Base-by-base conservation (phyloP, 2,329 filamentous ascomycete genomes). In the Metarhizium humberi region DNA sequence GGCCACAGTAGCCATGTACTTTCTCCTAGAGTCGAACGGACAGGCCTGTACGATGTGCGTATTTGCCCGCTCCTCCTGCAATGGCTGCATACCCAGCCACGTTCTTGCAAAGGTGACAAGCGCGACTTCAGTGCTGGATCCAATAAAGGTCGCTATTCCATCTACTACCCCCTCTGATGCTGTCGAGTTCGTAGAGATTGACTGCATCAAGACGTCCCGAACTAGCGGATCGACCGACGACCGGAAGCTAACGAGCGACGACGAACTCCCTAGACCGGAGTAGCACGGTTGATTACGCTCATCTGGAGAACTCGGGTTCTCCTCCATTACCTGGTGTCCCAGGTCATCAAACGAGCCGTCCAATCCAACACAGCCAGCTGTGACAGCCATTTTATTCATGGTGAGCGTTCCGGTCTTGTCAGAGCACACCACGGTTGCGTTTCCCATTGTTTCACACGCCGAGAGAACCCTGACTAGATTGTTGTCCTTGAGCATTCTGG, bases 361-460 rank as follows among this genome's bases (percentile, higher is more conserved):
- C n/a, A 51, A 11, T 18, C 47, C 51, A 3, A 45, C 4, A 8
- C 18, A n/a, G 36, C 32, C 55, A 38, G 61, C 57, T 7, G 62
- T 59, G 4, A 68, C 64, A 0, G 59, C 63, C 66, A 67, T 68
- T 46, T 60, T 61, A 53, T 67, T 67, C 32, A 62, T 59, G 6
- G 66, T 68, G 13, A 72, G 60, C 11, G 69, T 72, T 30, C 70
- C 70, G 6, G 70, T 72, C 58, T 72, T 71, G 55, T 90, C 88
- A 2, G 87, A 91, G 71, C 88, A 92, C 51, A 92, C 85, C 0
- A 86, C 87, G 1, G 82, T 85, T 3, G 81, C 82, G 62, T 87
- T 87, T 2, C 85, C 85, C 84, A 88, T 87, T 6, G 84, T 86
- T 65, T 88, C 85, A 67, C 84, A 87, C 56, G 84, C 84, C 56